Evolutionary conservation across 2,329 filamentous ascomycete genomes (phyloP), one percentile per base, ranked within the genome.

Genomic region (Stachybotrys echinatus): DNA sequence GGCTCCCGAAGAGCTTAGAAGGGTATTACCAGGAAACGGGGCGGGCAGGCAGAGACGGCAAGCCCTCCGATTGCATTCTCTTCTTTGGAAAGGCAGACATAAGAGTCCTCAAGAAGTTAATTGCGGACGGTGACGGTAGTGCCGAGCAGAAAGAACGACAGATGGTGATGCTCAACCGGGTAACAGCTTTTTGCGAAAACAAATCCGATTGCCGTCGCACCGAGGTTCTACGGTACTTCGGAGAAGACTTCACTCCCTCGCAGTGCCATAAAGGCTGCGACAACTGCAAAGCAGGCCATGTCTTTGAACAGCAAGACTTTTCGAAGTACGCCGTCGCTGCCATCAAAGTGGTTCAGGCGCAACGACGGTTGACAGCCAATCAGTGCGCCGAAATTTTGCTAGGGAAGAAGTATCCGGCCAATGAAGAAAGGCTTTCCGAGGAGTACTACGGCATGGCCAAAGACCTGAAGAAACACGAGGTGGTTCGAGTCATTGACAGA

Each of bases 21-120:
- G 94, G 94, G 1, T 99, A 99, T 67, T 99, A 99, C 63, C 94
- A 99, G 65, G 94, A 99, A 67, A 99, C 94, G 42, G 94, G 94
- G 2, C 87, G 94, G 59, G 94, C 95, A 51, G 94, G 94, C 6
- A 83, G 94, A 65, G 94, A 99, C 65, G 92, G 92, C 8, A 84
- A 89, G 57, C 80, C 79, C 19, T 96, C 94, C 6, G 85, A 88
- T 51, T 99, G 94, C 71, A 94, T 92, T 65, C 79, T 99, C 14
- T 97, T 87, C 68, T 99, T 94, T 61, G 83, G 83, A 42, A 95
- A 89, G 61, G 79, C 74, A 52, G 94, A 99, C 65, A 84, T 87
- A 47, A 80, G 76, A 45, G 79, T 81, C 48, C 74, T 96, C 22
- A 85, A 84, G 59, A 84, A 83, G 53, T 87, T 97, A 81, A 96